Evolutionary conservation across 345 rosid species (phyloP).

Genomic region (Salix viminalis): DNA sequence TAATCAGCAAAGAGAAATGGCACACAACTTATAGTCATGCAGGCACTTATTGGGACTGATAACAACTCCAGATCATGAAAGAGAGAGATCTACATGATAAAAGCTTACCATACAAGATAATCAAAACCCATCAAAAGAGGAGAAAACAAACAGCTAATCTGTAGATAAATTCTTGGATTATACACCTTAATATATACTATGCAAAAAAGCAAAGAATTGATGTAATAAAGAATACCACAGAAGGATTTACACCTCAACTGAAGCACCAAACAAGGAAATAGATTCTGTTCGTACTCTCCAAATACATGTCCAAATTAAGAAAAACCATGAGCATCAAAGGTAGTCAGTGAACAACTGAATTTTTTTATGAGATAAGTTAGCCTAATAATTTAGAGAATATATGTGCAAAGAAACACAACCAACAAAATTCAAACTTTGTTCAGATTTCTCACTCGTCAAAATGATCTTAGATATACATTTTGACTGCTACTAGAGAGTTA

Average conservation of each 20-base stretch:
- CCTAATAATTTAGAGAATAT: background rate
- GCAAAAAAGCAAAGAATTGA: background rate
- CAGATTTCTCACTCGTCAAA: background rate
- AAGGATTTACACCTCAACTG: background rate
- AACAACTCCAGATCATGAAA: background rate
- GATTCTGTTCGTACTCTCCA: background rate
- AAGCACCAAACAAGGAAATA: background rate
- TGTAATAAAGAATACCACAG: background rate
- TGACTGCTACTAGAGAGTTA: background rate
- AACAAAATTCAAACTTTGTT: background rate
- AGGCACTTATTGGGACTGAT: background rate
- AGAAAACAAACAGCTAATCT: background rate
- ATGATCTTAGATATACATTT: background rate
- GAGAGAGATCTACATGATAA: background rate
- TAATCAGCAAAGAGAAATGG: background rate
- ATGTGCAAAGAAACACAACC: background rate
- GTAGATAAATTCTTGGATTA: background rate
- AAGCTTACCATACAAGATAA: background rate
- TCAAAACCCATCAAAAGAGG: background rate
- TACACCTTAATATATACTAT: background rate
- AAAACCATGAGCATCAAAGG: background rate
- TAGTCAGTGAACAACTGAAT: background rate
- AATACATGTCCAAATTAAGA: background rate
- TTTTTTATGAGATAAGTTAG: background rate
- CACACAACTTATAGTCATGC: background rate